Evolutionary conservation across 345 rosid species (phyloP), one percentile per base, ranked within the genome.

Genomic region (Punica granatum): DNA sequence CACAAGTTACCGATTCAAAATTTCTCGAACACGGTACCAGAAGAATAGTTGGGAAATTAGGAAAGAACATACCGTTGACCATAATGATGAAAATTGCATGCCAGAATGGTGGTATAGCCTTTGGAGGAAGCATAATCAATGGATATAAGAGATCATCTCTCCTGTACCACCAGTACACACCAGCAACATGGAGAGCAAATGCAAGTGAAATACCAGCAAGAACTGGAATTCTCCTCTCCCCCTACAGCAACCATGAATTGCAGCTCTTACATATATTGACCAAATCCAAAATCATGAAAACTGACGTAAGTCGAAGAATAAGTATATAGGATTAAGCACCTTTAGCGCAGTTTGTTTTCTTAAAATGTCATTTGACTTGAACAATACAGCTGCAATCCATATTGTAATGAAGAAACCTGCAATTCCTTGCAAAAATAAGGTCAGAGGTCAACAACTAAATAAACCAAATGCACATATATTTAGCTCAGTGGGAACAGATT

Each of bases 361-460:
- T 59, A 95, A 78, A 74, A 92, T 87, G 77, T 92, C 98, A 83
- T 95, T 95, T 13, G 99, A 95, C 84, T 95, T 95, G 85, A 85
- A 95, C 96, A 95, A 82, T 73, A 95, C 93, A 69, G 89, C 93
- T 54, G 98, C 92, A 81, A 92, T 90, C 98, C 99, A 92, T 70
- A 95, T 90, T 19, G 97, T 88, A 61, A 90, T 93, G 80, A 95
- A 95, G 90, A 95, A 92, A 37, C 99, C 98, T 92, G 88, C 44
- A 73, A 76, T 48, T 43, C 68, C 78, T 63, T 67, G 51, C 61
- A 34, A 78, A 44, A 69, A 70, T 64, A 63, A 70, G 33, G n/a
- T 61, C 65, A 70, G 32, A 69, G 72, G 37, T 63, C 73, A 81
- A 65, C 63, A 46, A 28, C 60, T 43, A 41, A 49, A 51, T 48